Conservation (phyloP, 164 flowering plant genomes). For the Kingdonia uniflora region DNA sequence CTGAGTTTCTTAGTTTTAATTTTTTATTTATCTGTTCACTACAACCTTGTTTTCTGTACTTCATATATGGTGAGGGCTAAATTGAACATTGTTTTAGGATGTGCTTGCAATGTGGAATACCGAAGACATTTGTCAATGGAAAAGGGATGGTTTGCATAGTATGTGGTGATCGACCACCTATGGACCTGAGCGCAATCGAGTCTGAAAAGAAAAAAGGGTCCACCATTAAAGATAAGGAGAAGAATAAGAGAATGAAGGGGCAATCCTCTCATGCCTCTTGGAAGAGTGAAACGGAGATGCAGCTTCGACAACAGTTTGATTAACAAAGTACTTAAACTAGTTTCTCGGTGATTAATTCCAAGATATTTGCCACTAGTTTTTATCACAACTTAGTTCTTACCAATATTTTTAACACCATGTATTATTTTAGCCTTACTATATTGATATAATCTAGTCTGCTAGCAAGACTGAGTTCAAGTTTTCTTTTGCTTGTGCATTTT, state of each 20-base stretch:
- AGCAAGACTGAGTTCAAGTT: too few relatives aligned
- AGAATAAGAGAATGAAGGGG: conserved; percentile 89
- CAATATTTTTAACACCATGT: too few relatives aligned
- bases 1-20: too few relatives aligned
- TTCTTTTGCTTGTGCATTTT: too few relatives aligned
- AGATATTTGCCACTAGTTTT: too few relatives aligned
- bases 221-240: conserved; percentile 53
- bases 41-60: too few relatives aligned
- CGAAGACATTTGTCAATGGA: conserved; percentile 62
- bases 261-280: conserved; percentile 88
- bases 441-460: too few relatives aligned
- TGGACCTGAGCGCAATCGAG: conserved; percentile 29
- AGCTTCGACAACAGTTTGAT: conserved; percentile 91
- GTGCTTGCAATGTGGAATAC: conserved; percentile 90
- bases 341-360: too few relatives aligned
- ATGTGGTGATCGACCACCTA: conserved; percentile 66
- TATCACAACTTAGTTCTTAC: too few relatives aligned
- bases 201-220: conserved; percentile 71
- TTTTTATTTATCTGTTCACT: too few relatives aligned
- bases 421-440: too few relatives aligned
- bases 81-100: conserved; percentile 33
- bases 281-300: conserved; percentile 99
- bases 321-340: conserved; percentile 17
- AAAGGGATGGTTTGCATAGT: conserved; percentile 74
- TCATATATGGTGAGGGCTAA: neutral